Conservation (phyloP, 495 filamentous ascomycete genomes). For the Ramalina peruviana region DNA sequence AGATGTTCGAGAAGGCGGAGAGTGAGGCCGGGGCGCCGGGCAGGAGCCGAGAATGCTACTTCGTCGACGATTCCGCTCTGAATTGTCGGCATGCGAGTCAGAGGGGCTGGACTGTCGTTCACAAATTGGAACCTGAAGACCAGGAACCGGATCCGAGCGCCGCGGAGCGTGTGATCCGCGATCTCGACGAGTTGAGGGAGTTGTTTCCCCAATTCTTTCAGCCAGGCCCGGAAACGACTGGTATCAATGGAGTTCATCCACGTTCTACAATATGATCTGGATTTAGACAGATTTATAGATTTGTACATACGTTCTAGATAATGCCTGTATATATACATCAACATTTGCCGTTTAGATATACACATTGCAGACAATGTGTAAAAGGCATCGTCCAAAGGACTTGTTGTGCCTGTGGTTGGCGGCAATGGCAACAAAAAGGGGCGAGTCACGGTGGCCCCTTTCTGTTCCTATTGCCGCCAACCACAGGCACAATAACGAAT, state of each 20-base stretch:
- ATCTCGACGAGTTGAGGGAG: constrained; percentile 55
- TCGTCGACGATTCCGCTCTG: constrained; percentile 74
- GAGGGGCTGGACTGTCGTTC: constrained; percentile 66
- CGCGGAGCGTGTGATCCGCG: constrained; percentile 48
- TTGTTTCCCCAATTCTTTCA: constrained; percentile 67
- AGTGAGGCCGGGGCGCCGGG: constrained; percentile 40
- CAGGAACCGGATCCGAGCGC: constrained; percentile 42
- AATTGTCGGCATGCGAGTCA: constrained; percentile 60
- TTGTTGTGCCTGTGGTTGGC: too few relatives aligned
- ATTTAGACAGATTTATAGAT: too few relatives aligned
- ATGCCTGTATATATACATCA: too few relatives aligned
- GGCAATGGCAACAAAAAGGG: too few relatives aligned
- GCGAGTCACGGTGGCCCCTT: too few relatives aligned
- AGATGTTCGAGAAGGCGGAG: constrained; percentile 74
- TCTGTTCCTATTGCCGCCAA: too few relatives aligned
- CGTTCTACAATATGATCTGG: too few relatives aligned
- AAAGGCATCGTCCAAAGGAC: too few relatives aligned
- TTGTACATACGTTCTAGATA: too few relatives aligned
- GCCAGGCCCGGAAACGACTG: too few relatives aligned
- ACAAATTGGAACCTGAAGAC: constrained; percentile 64
- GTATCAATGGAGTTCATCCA: too few relatives aligned
- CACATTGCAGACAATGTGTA: not conserved
- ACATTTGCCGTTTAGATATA: not conserved
- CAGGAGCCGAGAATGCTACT: constrained; percentile 53
- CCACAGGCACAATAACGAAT: not conserved